Evolutionary conservation across 495 filamentous ascomycete species (phyloP).

Genomic region (Letharia columbiana): DNA sequence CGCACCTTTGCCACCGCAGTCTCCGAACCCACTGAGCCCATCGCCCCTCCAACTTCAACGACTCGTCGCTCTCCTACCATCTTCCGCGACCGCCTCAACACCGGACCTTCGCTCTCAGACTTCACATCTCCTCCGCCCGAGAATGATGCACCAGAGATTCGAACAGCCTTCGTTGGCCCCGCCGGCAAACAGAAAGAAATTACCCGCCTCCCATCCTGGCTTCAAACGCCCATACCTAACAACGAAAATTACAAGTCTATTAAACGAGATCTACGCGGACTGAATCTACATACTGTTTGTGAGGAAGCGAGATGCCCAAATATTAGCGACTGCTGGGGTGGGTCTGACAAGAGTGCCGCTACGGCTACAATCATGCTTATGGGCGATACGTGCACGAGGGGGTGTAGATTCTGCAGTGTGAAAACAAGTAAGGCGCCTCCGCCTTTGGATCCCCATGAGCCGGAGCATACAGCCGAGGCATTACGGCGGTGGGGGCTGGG

Average conservation of each 20-base stretch:
- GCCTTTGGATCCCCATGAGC: slow-evolving; percentile 90
- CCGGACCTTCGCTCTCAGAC: slow-evolving; percentile 76
- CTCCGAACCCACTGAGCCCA: slow-evolving; percentile 28
- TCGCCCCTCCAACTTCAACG: slow-evolving; percentile 21
- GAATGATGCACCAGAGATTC: slow-evolving; percentile 44
- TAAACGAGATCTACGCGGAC: slow-evolving; percentile 81
- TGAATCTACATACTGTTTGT: slow-evolving; percentile 90
- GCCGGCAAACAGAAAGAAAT: slow-evolving; percentile 76
- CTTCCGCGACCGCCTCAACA: slow-evolving; percentile 73
- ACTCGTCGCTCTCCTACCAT: slow-evolving; percentile 48
- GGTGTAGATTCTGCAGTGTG: slow-evolving; percentile 93
- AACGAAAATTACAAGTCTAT: slow-evolving; percentile 83
- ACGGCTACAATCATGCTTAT: slow-evolving; percentile 99
- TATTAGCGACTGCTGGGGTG: slow-evolving; percentile 97
- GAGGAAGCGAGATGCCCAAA: slow-evolving; percentile 97
- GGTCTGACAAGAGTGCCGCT: slow-evolving; percentile 73
- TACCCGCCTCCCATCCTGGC: slow-evolving; percentile 84
- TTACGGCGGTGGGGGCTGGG: slow-evolving; percentile 87
- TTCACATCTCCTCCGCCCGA: slow-evolving; percentile 46
- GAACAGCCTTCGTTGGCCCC: slow-evolving; percentile 74
- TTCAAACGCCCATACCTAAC: slow-evolving; percentile 87
- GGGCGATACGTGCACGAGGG: slow-evolving; percentile 96
- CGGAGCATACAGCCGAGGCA: slow-evolving; percentile 92
- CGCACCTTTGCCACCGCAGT: slow-evolving; percentile 39
- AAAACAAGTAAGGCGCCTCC: slow-evolving; percentile 74